A percentile compares a stretch with the other conserved stretches of the same genome.
phyloP scores from a whole-genome alignment of 352 stramenopile species.

The Globisporangium paroecandrum region DNA sequence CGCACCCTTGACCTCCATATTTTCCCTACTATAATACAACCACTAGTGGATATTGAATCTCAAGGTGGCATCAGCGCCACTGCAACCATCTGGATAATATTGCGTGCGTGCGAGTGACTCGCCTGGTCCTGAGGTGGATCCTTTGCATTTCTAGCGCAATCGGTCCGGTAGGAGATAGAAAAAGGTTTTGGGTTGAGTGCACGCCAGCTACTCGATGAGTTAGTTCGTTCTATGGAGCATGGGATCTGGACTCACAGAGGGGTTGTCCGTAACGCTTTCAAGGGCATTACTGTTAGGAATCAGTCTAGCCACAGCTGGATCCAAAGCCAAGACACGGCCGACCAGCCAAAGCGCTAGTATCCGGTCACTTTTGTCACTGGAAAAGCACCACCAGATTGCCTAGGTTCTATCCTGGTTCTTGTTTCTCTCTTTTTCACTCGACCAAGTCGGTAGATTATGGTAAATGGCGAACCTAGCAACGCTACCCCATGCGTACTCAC shows the following conservation, averaged over 20 bases:
- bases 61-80: background rate
- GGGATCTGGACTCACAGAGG: background rate
- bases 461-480: background rate
- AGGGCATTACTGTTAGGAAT: background rate
- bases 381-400: background rate
- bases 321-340: background rate
- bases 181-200: background rate
- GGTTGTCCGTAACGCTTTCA: background rate
- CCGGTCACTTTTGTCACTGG: background rate
- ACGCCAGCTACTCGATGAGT: background rate
- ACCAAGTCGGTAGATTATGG: background rate
- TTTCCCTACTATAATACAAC: no score
- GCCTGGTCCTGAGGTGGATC: background rate
- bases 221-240: background rate
- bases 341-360: background rate
- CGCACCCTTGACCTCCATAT: background rate
- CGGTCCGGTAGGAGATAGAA: background rate
- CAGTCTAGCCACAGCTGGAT: background rate
- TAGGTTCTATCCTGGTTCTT: no score
- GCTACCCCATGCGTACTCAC: background rate
- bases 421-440: no score
- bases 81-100: background rate
- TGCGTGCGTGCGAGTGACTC: background rate
- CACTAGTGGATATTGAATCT: background rate
- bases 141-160: background rate